Conservation (phyloP, 2,329 filamentous ascomycete genomes). For the Chrysoporthe austroafricana region DNA sequence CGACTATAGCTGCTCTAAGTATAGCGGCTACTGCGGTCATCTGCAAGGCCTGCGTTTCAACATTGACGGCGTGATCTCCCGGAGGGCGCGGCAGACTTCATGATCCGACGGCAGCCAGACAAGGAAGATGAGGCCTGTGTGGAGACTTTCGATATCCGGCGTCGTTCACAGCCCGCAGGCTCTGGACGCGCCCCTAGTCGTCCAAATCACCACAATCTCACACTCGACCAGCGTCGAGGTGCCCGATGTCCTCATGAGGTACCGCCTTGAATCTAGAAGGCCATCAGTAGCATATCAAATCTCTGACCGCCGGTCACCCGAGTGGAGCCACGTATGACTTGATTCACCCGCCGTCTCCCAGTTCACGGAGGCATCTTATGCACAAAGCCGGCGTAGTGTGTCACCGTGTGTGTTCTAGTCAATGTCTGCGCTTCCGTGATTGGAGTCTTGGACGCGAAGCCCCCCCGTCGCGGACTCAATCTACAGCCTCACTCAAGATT, state of each 20-base stretch:
- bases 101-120: not conserved
- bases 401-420: not conserved
- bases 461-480: not conserved
- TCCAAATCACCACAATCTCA: not conserved
- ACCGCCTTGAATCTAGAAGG: not conserved
- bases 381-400: not conserved
- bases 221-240: not conserved
- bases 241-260: not conserved
- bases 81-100: not conserved
- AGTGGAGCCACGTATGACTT: slow-evolving; percentile 11
- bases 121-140: not conserved
- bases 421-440: not conserved
- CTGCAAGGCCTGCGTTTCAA: slow-evolving; percentile 11
- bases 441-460: not conserved
- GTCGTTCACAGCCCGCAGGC: not conserved
- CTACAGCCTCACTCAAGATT: not conserved
- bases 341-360: not conserved
- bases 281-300: not conserved
- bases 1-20: not conserved
- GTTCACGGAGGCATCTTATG: not conserved
- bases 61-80: slow-evolving; percentile 15
- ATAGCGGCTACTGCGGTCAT: slow-evolving; percentile 11
- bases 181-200: not conserved
- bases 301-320: slow-evolving; percentile 1
- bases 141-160: not conserved